Evolutionary conservation across 148 eudicot species (phyloP), one percentile per base, ranked within the genome.

Genomic region (Pharnaceum exiguum): DNA sequence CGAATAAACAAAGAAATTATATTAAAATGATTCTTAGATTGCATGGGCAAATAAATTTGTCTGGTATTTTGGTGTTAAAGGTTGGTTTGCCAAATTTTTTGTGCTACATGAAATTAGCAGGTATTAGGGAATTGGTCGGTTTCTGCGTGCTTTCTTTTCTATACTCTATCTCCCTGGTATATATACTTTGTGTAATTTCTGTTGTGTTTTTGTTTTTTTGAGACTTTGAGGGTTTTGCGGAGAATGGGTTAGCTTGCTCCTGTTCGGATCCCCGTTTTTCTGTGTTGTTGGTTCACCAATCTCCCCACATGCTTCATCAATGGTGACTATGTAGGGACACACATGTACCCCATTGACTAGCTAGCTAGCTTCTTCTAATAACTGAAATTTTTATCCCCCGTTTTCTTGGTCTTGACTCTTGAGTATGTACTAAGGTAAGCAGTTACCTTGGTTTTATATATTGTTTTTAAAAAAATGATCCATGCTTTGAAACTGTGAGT

Each of bases 41-140:
- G 60, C 59, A 52, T 51, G 59, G 44, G 54, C 35, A 68, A 68
- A n/a, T n/a, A n/a, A 44, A 68, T 68, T 39, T 68, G 72, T 51
- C 54, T 68, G 66, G 55, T 35, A 54, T 44, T 60, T 30, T 53
- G 72, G 72, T 53, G 72, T 69, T 69, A 53, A 57, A 49, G 46
- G 64, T 70, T 70, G 65, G 59, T 70, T 57, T 42, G 51, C 69
- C 55, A 71, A n/a, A 13, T 57, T 64, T 64, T 71, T 64, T 71
- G 69, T 63, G 75, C 75, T 55, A 59, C 71, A 70, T 57, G 55
- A 62, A 62, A 62, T 66, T 71, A 43, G 83, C 88, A 24, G 83
- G 51, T 77, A 82, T 79, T 79, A 49, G 59, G 96, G 93, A 85
- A 62, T 13, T 76, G 80, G 96, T 84, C 84, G 69, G 60, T 46